Evolutionary conservation across 1,284 basidiomycete genomes (phyloP).

Genomic region (Ceratobasidium papillatum): DNA sequence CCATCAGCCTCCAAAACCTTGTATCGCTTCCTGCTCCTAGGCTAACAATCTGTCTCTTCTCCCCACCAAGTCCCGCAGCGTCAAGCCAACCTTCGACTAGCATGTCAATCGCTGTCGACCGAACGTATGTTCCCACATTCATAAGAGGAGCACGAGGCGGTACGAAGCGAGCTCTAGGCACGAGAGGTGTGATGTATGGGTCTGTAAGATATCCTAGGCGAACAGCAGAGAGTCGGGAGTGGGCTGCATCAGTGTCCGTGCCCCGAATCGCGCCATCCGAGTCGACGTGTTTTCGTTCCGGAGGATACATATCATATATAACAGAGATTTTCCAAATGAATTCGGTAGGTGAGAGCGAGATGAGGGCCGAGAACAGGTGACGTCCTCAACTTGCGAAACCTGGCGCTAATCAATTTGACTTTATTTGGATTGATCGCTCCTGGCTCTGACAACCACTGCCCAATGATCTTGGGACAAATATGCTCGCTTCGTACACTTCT

Average conservation of each 20-base stretch:
- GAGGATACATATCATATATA: not conserved
- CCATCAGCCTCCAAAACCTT: conserved; percentile 88
- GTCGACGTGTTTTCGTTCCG: conserved; percentile 27
- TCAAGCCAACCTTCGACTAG: conserved; percentile 79
- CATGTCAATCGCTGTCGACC: conserved; percentile 81
- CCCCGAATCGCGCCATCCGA: conserved; percentile 70
- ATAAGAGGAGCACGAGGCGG: conserved; percentile 83
- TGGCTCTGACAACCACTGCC: not conserved
- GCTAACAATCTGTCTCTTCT: conserved; percentile 76
- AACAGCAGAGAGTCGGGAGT: conserved; percentile 82
- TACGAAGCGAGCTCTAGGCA: conserved; percentile 70
- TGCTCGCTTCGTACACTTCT: not conserved
- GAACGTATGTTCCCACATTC: conserved; percentile 92
- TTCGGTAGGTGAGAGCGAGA: not conserved
- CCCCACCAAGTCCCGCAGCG: conserved; percentile 53
- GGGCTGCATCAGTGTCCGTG: conserved; percentile 78
- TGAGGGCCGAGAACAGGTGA: not conserved
- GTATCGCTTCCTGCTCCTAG: conserved; percentile 94
- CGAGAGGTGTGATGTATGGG: conserved; percentile 70
- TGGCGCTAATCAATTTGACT: conserved; percentile 1
- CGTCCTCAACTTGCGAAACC: too few species aligned
- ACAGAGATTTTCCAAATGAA: not conserved
- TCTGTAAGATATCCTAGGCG: conserved; percentile 78
- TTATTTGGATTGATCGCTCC: not conserved
- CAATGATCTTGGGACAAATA: not conserved